Percentiles rank a stretch among this genome's conserved stretches.
These are phyloP conservation scores for Cystobasidium pallidum DNA, from an alignment of 1,284 basidiomycete genomes.

Conservation along the genomic window DNA sequence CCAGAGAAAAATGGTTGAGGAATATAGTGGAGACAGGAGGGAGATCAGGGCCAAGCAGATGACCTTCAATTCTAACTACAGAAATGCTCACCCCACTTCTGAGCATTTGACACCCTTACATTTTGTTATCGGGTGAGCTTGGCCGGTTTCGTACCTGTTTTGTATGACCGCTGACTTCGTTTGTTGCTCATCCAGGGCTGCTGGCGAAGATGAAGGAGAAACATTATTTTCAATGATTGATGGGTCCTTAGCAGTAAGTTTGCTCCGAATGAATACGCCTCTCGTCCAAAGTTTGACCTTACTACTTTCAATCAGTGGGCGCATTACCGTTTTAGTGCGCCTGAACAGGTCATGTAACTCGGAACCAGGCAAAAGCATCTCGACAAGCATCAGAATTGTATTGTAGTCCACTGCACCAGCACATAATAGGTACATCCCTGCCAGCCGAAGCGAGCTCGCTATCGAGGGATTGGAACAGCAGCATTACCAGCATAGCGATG, in stretches of 20 bases:
- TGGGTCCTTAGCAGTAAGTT: slow-evolving; percentile 25
- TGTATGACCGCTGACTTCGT: too few species aligned
- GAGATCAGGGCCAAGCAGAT: slow-evolving; percentile 24
- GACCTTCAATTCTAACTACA: slow-evolving; percentile 20
- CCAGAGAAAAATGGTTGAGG: slow-evolving; percentile 4
- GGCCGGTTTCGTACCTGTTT: neutral
- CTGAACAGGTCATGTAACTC: slow-evolving; percentile 25
- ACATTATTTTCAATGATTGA: slow-evolving; percentile 32
- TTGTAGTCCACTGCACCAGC: too few species aligned
- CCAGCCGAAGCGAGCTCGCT: too few species aligned
- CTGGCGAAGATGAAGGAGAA: slow-evolving; percentile 40
- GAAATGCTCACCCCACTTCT: slow-evolving; percentile 40
- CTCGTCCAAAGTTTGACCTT: neutral
- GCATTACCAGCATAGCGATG: too few species aligned
- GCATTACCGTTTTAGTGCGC: slow-evolving; percentile 19
- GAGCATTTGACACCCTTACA: slow-evolving; percentile 27
- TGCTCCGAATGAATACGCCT: neutral
- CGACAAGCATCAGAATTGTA: too few species aligned
- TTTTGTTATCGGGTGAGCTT: slow-evolving; percentile 35
- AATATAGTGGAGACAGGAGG: slow-evolving; percentile 34
- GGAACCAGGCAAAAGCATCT: too few species aligned
- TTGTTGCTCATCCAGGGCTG: slow-evolving; percentile 7
- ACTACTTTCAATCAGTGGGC: slow-evolving; percentile 12
- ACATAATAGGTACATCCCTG: too few species aligned
- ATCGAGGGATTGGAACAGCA: too few species aligned